phyloP scores from a whole-genome alignment of 345 rosid genomes.

The Eucalyptus sideroxylon region DNA sequence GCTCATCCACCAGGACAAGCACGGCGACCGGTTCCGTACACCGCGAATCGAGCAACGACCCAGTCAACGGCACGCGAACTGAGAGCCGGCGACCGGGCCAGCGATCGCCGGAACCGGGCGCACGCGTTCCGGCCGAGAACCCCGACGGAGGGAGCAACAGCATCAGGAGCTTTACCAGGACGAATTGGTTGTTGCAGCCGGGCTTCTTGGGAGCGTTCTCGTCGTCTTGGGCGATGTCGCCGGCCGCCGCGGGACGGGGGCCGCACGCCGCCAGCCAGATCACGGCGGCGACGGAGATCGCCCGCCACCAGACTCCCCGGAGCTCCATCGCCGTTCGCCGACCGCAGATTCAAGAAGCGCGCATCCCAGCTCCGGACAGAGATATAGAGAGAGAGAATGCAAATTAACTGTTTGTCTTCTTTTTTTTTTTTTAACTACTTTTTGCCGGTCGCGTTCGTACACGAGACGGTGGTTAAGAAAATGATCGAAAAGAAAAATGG shows the following conservation, averaged over 20 bases:
- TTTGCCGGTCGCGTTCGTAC: not conserved
- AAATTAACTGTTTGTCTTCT: not conserved
- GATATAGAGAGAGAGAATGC: not conserved
- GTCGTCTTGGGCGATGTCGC: conserved; percentile 94
- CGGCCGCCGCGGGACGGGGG: conserved; percentile 43
- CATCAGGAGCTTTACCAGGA: conserved; percentile 44
- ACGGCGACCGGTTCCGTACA: not conserved
- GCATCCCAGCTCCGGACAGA: conserved; percentile 4
- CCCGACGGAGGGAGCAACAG: not conserved
- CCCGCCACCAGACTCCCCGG: conserved; percentile 10
- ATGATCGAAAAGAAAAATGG: not conserved
- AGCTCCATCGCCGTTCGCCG: conserved; percentile 44
- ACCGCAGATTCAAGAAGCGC: not conserved
- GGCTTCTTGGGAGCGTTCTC: conserved; percentile 89
- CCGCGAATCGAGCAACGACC: not conserved
- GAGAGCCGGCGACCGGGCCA: not conserved
- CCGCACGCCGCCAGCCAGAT: conserved; percentile 29
- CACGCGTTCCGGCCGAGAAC: conserved; percentile 12
- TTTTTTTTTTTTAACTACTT: not conserved
- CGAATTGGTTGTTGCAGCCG: conserved; percentile 96
- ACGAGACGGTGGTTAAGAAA: not conserved
- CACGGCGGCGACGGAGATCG: conserved; percentile 14
- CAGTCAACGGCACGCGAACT: not conserved
- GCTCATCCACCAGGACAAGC: not conserved
- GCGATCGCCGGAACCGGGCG: not conserved